phyloP scores from a whole-genome alignment of 441 rosid genomes.

The Biscutella laevigata region DNA sequence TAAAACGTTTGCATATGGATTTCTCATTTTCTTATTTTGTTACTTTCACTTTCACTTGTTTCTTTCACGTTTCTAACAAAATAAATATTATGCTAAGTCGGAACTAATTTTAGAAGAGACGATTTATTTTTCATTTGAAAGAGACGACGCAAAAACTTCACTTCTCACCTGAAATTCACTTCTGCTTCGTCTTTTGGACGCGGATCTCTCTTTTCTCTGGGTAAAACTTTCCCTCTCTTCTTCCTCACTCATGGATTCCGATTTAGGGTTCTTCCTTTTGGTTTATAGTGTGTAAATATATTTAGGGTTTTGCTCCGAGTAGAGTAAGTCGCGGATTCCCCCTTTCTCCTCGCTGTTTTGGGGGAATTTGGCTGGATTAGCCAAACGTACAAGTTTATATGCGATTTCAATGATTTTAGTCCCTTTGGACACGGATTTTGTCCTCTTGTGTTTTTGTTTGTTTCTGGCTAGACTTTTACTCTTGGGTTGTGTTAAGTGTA shows the following conservation, averaged over 20 bases:
- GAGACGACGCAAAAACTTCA: conserved; percentile 21
- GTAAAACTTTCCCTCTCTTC: not conserved
- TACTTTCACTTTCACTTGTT: not conserved
- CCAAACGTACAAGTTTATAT: not conserved
- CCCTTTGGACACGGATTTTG: not conserved
- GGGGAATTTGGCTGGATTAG: not conserved
- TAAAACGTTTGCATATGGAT: too few relatives aligned
- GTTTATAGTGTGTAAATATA: too few relatives aligned
- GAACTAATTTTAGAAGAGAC: too few relatives aligned
- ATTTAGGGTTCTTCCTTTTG: too few relatives aligned
- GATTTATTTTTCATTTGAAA: too few relatives aligned
- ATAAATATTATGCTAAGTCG: too few relatives aligned
- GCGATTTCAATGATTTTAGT: too few relatives aligned
- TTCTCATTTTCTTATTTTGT: too few relatives aligned
- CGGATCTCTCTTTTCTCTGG: conserved; percentile 23
- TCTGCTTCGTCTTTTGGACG: not conserved
- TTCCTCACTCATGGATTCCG: conserved; percentile 7
- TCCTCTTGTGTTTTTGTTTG: not conserved
- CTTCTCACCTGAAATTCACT: conserved; percentile 10
- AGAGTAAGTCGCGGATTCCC: not conserved
- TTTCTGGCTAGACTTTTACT: too few relatives aligned
- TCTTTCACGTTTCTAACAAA: too few relatives aligned
- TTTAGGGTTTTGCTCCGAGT: conserved; percentile 17
- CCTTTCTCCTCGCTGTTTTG: not conserved
- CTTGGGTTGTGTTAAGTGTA: too few relatives aligned